These are phyloP conservation scores for Metschnikowia continentalis DNA, from an alignment of 805 yeast genomes.

Conservation along the genomic window DNA sequence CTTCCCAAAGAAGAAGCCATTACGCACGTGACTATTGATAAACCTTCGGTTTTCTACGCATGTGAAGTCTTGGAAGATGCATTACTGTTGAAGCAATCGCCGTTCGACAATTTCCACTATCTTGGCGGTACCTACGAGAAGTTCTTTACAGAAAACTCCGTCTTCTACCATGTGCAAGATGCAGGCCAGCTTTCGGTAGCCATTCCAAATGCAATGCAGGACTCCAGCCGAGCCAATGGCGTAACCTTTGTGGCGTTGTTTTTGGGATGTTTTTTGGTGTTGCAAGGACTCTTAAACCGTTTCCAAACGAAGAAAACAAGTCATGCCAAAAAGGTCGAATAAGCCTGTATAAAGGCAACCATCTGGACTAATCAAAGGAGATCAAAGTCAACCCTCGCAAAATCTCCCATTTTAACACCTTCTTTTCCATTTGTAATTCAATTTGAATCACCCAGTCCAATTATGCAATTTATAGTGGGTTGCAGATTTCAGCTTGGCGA, in stretches of 20 bases:
- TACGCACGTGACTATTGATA: conserved; percentile 16
- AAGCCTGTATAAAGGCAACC: neutral
- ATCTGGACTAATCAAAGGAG: no score
- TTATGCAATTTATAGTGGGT: no score
- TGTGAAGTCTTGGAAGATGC: conserved; percentile 30
- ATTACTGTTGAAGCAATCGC: conserved; percentile 29
- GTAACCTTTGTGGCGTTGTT: conserved; percentile 12
- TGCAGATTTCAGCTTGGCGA: no score
- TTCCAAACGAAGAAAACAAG: neutral
- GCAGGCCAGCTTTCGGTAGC: conserved; percentile 6
- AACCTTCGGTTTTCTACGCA: conserved; percentile 33
- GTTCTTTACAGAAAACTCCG: conserved; percentile 38
- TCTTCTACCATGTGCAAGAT: conserved; percentile 29
- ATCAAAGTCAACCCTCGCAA: no score
- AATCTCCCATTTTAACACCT: no score
- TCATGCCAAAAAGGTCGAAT: neutral
- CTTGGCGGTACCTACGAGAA: conserved; percentile 34
- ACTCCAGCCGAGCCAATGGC: conserved; percentile 1
- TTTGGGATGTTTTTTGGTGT: conserved; percentile 10
- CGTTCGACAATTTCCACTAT: conserved; percentile 28
- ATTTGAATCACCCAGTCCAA: no score
- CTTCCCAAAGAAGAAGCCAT: conserved; percentile 18
- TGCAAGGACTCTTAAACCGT: neutral
- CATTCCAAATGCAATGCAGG: conserved; percentile 14
- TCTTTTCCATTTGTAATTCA: no score